Evolutionary conservation across 306 rosid species (phyloP), one percentile per base, ranked within the genome.

Genomic region (Castanea mollissima): DNA sequence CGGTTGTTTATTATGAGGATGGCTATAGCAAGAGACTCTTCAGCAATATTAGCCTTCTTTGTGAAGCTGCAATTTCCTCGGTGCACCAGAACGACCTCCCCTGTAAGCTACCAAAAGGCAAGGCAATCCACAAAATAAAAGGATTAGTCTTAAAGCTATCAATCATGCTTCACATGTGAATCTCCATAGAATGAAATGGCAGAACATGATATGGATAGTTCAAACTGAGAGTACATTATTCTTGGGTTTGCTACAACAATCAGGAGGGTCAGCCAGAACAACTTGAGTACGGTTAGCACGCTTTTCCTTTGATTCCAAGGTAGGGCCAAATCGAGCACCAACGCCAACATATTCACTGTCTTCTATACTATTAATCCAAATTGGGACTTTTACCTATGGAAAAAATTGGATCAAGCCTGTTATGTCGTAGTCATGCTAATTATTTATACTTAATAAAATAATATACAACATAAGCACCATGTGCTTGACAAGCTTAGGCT

Each of bases 21-120:
- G 85, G 99, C 99, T 62, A 98, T 93, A 82, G 99, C 98, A 34
- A 87, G 82, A 69, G 96, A 96, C 74, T 55, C 75, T 41, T 93
- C 99, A 63, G 99, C 99, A 58, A 84, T 78, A 86, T 91, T 95
- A 79, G 99, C 99, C 92, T 95, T 95, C 74, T 62, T 25, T 65
- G 99, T 95, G 91, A 95, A 95, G 82, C 99, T 95, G 82, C 99
- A 95, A n/a, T 84, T 82, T 77, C 99, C 99, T 67, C 99, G 96
- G 78, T 84, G 94, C 75, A 91, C 99, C 89, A 95, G 78, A 81
- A 95, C 84, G 83, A 93, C 83, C 84, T 93, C 94, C 60, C 89
- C 88, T 65, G 91, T 54, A 78, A 95, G 92, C 99, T 95, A 89
- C 77, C 83, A 85, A 81, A 72, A 88, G 79, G 62, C 71, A 83